Evolutionary conservation across 805 yeast genomes (phyloP).

Genomic region (Candida stauntonica): DNA sequence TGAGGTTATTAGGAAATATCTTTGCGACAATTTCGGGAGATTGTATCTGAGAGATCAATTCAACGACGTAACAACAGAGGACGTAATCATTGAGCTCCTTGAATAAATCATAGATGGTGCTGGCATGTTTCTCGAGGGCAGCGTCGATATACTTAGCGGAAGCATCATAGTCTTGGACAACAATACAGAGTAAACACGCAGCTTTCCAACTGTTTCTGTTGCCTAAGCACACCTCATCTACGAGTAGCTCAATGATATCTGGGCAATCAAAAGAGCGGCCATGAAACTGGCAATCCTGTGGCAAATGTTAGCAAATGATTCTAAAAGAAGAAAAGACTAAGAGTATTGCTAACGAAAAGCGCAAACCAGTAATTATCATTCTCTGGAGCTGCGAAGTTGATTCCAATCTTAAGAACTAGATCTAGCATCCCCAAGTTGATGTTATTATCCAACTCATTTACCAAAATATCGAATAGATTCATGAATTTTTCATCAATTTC

Average conservation of each 20-base stretch:
- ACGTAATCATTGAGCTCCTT: conserved; percentile 14
- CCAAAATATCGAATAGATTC: conserved; percentile 10
- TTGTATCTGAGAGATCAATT: conserved; percentile 21
- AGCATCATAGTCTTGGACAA: conserved; percentile 22
- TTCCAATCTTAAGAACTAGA: conserved; percentile 23
- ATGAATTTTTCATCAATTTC: conserved; percentile 12
- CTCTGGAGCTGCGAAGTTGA: conserved; percentile 12
- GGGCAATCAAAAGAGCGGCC: conserved; percentile 20
- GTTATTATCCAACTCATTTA: conserved; percentile 10
- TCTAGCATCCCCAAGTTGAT: conserved; percentile 19
- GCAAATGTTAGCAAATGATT: not conserved
- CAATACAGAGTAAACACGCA: conserved; percentile 22
- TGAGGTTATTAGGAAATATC: not conserved
- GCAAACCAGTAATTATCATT: conserved; percentile 25
- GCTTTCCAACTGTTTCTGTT: conserved; percentile 26
- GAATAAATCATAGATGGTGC: conserved; percentile 2
- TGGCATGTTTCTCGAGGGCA: not conserved
- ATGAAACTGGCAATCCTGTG: conserved; percentile 17
- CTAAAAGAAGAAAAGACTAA: no score
- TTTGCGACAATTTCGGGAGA: not conserved
- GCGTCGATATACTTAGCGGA: not conserved
- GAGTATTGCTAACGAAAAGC: conserved; percentile 10
- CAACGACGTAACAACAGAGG: conserved; percentile 19
- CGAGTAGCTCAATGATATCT: conserved; percentile 8
- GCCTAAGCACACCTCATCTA: conserved; percentile 8